A percentile compares a stretch with the other conserved stretches of the same genome.
Evolutionary conservation across 106 monocot genomes (phyloP).

Genomic region (Narthecium ossifragum): DNA sequence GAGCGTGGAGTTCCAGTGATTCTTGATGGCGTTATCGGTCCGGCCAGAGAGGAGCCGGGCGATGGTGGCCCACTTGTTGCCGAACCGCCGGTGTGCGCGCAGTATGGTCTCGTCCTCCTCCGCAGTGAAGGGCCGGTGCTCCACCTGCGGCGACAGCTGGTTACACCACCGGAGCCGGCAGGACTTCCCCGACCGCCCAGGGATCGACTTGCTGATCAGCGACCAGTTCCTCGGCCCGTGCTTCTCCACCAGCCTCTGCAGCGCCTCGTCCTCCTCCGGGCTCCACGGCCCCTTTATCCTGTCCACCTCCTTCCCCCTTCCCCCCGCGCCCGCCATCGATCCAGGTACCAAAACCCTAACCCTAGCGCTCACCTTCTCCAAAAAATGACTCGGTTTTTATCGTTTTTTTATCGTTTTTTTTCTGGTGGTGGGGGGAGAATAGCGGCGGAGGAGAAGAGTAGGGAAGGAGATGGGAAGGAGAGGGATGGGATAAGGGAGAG

Average conservation of each 20-base stretch:
- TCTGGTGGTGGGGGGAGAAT: neutral
- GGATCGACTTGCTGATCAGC: conserved; percentile 11
- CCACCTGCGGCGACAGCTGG: conserved; percentile 13
- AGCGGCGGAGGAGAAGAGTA: neutral
- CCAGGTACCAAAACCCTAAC: neutral
- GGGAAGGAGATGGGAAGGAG: neutral
- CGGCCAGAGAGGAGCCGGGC: conserved; percentile 25
- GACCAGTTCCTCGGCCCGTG: conserved; percentile 11
- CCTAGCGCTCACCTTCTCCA: too few species aligned
- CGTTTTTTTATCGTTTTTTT: neutral
- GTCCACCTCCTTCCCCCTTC: neutral
- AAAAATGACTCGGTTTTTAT: neutral
- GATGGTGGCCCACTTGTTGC: conserved; percentile 44
- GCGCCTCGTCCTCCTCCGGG: conserved; percentile 4
- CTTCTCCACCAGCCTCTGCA: conserved; percentile 3
- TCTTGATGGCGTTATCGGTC: conserved; percentile 36
- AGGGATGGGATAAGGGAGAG: neutral
- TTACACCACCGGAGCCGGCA: conserved; percentile 11
- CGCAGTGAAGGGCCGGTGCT: conserved; percentile 11
- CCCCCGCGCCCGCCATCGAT: neutral
- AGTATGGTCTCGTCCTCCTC: conserved; percentile 35
- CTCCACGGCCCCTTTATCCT: conserved; percentile 13
- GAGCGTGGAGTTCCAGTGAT: conserved; percentile 22
- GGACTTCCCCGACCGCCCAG: conserved; percentile 7
- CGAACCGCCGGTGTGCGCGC: conserved; percentile 18